Conservation (phyloP, 2,329 filamentous ascomycete genomes). For the Coleophoma eucalyptorum region DNA sequence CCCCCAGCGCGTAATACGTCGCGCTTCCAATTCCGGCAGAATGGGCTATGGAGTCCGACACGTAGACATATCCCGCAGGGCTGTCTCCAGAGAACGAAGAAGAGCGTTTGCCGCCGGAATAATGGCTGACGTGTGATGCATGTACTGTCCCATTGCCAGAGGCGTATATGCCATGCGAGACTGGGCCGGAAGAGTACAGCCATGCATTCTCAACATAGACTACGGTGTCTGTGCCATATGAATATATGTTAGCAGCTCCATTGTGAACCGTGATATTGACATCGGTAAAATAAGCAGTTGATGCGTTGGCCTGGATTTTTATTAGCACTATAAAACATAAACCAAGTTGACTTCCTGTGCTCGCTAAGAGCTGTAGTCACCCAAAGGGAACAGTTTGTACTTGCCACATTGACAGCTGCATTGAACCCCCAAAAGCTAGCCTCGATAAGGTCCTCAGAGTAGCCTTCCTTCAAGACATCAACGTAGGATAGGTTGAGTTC, state of each 20-base stretch:
- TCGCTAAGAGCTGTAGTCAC: too few species aligned
- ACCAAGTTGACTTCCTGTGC: too few species aligned
- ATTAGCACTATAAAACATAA: background rate
- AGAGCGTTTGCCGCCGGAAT: constrained; percentile 26
- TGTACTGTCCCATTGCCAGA: constrained; percentile 27
- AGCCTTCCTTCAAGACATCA: constrained; percentile 25
- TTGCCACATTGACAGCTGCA: constrained; percentile 24
- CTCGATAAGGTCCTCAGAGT: constrained; percentile 23
- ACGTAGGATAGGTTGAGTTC: constrained; percentile 21
- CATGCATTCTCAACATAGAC: constrained; percentile 22
- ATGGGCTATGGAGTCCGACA: constrained; percentile 25
- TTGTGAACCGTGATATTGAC: constrained; percentile 30
- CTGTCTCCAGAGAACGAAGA: constrained; percentile 29
- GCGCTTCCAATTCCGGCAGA: constrained; percentile 27
- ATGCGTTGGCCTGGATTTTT: constrained; percentile 19
- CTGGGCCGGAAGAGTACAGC: constrained; percentile 29
- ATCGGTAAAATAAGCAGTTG: constrained; percentile 19
- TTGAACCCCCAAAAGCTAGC: constrained; percentile 29
- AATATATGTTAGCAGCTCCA: constrained; percentile 29
- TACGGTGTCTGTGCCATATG: constrained; percentile 24
- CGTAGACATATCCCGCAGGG: constrained; percentile 23
- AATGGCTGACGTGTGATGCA: constrained; percentile 21
- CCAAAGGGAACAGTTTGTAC: background rate
- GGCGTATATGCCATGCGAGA: constrained; percentile 28
- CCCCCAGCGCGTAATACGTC: constrained; percentile 26